phyloP scores from a whole-genome alignment of 2,329 filamentous ascomycete genomes.

The Raffaelea arxii region DNA sequence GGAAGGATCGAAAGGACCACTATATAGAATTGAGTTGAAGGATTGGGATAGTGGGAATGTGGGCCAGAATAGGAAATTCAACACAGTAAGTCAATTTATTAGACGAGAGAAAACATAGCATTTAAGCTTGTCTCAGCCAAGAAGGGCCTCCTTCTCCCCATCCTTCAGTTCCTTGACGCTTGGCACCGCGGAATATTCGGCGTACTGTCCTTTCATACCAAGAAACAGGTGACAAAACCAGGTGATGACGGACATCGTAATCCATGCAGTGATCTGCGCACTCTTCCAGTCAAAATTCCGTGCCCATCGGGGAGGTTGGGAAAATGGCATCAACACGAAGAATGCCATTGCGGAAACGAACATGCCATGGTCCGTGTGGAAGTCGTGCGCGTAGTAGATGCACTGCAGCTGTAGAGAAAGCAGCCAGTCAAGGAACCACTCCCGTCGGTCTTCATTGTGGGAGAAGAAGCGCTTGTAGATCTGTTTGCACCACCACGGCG shows the following conservation, averaged over 20 bases:
- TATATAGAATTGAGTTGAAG: no score
- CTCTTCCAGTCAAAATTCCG: neutral
- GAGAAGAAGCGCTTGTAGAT: neutral
- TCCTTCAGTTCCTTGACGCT: no score
- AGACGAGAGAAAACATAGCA: no score
- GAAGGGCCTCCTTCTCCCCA: neutral
- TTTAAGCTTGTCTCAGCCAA: no score
- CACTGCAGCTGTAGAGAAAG: neutral
- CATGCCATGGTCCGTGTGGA: neutral
- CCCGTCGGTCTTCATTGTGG: neutral
- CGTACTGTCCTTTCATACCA: neutral
- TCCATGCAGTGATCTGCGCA: neutral
- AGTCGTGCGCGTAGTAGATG: neutral
- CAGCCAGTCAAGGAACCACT: neutral
- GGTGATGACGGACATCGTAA: neutral
- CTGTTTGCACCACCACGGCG: neutral
- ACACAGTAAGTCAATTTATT: no score
- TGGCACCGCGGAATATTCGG: no score
- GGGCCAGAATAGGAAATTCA: no score
- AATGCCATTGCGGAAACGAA: neutral
- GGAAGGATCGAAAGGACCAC: no score
- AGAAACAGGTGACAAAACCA: neutral
- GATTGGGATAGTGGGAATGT: no score
- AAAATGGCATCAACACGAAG: neutral
- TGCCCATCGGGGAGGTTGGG: neutral